phyloP scores from a whole-genome alignment of 2,329 filamentous ascomycete genomes.

The Aspergillus sp. region DNA sequence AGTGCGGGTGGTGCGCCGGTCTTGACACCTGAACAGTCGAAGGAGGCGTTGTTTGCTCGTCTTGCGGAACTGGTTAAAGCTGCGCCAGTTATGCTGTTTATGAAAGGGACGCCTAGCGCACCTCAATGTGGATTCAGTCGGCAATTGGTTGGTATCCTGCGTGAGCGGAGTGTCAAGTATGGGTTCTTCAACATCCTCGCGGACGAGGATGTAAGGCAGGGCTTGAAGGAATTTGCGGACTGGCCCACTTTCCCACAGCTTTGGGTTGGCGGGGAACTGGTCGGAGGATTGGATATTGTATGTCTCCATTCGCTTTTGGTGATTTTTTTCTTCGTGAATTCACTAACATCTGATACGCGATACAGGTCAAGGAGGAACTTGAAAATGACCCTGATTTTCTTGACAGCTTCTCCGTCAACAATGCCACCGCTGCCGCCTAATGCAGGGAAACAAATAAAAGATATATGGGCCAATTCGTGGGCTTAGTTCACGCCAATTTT shows the following conservation, averaged over 20 bases:
- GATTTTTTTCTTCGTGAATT: neutral
- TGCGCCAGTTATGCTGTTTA: constrained; percentile 96
- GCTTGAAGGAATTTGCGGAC: constrained; percentile 94
- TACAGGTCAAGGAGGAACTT: constrained; percentile 88
- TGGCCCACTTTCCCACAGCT: constrained; percentile 98
- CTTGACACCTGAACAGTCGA: constrained; percentile 55
- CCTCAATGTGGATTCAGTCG: constrained; percentile 93
- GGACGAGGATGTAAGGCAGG: constrained; percentile 94
- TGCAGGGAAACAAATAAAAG: neutral
- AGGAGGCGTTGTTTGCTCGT: constrained; percentile 82
- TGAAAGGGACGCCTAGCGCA: constrained; percentile 89
- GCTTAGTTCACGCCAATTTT: constrained; percentile 2
- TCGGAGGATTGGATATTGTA: constrained; percentile 95
- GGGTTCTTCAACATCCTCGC: constrained; percentile 99
- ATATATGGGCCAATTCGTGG: neutral
- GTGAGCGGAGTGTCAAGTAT: constrained; percentile 90
- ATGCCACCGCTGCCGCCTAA: constrained; percentile 19
- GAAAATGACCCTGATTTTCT: constrained; percentile 81
- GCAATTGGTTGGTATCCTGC: constrained; percentile 80
- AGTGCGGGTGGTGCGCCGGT: constrained; percentile 16
- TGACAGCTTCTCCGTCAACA: constrained; percentile 62
- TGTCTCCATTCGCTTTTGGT: constrained; percentile 40
- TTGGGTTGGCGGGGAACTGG: constrained; percentile 85
- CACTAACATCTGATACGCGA: constrained; percentile 13
- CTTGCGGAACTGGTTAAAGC: constrained; percentile 86